Percentiles rank a stretch among this genome's conserved stretches.
These are phyloP conservation scores for Fibroporia radiculosa DNA, from an alignment of 768 basidiomycete genomes.

Conservation along the genomic window DNA sequence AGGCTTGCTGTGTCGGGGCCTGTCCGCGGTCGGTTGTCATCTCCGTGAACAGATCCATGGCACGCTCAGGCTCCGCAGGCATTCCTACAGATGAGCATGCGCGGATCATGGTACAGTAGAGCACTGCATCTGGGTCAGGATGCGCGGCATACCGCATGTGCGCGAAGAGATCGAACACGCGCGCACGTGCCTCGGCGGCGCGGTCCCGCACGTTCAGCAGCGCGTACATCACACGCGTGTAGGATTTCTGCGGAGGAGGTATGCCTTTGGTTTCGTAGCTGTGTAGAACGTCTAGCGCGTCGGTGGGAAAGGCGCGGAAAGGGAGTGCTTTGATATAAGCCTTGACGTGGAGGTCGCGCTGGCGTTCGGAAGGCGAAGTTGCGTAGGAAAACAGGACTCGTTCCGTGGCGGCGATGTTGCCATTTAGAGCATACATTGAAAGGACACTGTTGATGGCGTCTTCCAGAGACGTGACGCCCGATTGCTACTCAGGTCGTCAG, in stretches of 20 bases:
- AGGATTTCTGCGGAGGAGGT: conserved; percentile 67
- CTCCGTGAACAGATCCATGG: conserved; percentile 88
- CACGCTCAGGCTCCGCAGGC: conserved; percentile 77
- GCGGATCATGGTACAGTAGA: conserved; percentile 84
- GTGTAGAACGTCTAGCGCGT: conserved; percentile 64
- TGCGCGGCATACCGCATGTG: conserved; percentile 98
- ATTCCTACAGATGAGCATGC: conserved; percentile 59
- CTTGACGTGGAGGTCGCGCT: conserved; percentile 69
- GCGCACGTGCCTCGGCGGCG: conserved; percentile 42
- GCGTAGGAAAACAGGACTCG: conserved; percentile 8
- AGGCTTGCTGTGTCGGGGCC: conserved; percentile 58
- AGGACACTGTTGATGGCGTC: conserved; percentile 41
- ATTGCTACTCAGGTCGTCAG: conserved; percentile 27
- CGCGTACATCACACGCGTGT: conserved; percentile 57
- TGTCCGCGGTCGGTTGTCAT: conserved; percentile 73
- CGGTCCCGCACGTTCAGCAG: conserved; percentile 40
- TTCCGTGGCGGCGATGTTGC: conserved; percentile 41
- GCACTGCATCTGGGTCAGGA: conserved; percentile 57
- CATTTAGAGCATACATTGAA: conserved; percentile 37
- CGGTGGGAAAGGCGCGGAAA: conserved; percentile 41
- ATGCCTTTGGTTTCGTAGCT: conserved; percentile 56
- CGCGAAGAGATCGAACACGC: conserved; percentile 90
- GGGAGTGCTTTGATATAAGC: conserved; percentile 49
- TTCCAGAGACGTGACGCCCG: conserved; percentile 34
- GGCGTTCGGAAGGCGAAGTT: conserved; percentile 38